A percentile compares a stretch with the other conserved stretches of the same genome.
These are phyloP conservation scores for Setaria italica DNA, from an alignment of 202 grass and related monocot species.

Conservation along the genomic window DNA sequence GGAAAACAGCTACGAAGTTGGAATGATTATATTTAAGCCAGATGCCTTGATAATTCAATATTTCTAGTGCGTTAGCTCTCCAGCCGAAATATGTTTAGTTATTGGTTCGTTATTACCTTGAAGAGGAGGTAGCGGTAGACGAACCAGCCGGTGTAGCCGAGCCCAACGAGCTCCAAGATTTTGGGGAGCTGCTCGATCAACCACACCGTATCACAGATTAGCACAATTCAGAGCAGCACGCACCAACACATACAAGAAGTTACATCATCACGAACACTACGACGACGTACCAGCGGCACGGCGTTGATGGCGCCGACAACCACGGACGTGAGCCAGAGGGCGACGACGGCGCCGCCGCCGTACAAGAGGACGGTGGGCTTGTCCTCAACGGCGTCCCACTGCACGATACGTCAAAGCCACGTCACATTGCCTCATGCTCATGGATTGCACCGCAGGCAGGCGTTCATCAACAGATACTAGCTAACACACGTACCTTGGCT, in stretches of 20 bases:
- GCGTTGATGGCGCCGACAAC: constrained; percentile 87
- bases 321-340: constrained; percentile 86
- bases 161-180: constrained; percentile 88
- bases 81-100: background rate
- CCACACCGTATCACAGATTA: background rate
- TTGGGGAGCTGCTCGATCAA: constrained; percentile 73
- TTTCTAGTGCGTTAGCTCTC: background rate
- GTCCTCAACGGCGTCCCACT: constrained; percentile 94
- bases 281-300: constrained; percentile 78
- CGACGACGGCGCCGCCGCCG: constrained; percentile 79
- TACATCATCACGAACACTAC: background rate
- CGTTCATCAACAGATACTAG: background rate
- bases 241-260: no score
- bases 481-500: constrained; percentile 54
- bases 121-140: constrained; percentile 98
- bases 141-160: constrained; percentile 96
- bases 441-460: background rate
- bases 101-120: constrained; percentile 67
- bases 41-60: background rate
- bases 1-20: background rate
- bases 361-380: constrained; percentile 94
- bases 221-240: background rate
- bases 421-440: constrained; percentile 6
- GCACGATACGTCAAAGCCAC: background rate
- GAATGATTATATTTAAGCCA: background rate